phyloP scores from a whole-genome alignment of 495 filamentous ascomycete species.

The Hypoxylon perforatum region DNA sequence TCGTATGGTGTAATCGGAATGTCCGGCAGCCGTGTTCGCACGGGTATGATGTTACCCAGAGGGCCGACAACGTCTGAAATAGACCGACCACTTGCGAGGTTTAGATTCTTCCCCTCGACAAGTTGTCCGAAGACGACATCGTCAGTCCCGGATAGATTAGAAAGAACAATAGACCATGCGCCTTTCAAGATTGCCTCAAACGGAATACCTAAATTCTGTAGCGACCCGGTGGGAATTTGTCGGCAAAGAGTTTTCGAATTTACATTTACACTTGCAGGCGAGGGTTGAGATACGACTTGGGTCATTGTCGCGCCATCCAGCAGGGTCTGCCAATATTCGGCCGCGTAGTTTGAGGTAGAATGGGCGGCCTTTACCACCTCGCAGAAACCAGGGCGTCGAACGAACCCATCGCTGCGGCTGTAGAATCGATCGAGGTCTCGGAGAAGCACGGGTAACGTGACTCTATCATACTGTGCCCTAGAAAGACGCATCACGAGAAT shows the following conservation, averaged over 20 bases:
- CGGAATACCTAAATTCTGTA: conserved; percentile 41
- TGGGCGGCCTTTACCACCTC: conserved; percentile 54
- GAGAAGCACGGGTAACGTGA: conserved; percentile 53
- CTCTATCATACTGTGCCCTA: conserved; percentile 59
- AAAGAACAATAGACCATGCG: conserved; percentile 58
- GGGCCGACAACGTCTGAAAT: conserved; percentile 58
- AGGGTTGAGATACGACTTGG: conserved; percentile 52
- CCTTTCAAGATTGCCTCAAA: conserved; percentile 59
- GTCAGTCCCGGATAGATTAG: conserved; percentile 49
- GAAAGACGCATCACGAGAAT: conserved; percentile 55
- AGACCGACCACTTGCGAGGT: conserved; percentile 47
- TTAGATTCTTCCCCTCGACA: conserved; percentile 48
- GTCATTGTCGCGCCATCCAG: conserved; percentile 57
- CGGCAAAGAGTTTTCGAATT: conserved; percentile 51
- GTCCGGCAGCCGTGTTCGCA: conserved; percentile 57
- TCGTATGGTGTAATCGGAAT: conserved; percentile 51
- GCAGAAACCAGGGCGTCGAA: conserved; percentile 53
- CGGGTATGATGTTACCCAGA: conserved; percentile 55
- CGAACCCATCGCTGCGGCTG: conserved; percentile 45
- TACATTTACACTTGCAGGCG: conserved; percentile 49
- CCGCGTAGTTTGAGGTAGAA: conserved; percentile 46
- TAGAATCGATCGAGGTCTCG: conserved; percentile 59
- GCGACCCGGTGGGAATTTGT: conserved; percentile 49
- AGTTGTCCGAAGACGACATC: conserved; percentile 63
- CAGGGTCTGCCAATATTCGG: conserved; percentile 55